Evolutionary conservation across 768 basidiomycete genomes (phyloP).

Genomic region (Auriscalpium microsporum): DNA sequence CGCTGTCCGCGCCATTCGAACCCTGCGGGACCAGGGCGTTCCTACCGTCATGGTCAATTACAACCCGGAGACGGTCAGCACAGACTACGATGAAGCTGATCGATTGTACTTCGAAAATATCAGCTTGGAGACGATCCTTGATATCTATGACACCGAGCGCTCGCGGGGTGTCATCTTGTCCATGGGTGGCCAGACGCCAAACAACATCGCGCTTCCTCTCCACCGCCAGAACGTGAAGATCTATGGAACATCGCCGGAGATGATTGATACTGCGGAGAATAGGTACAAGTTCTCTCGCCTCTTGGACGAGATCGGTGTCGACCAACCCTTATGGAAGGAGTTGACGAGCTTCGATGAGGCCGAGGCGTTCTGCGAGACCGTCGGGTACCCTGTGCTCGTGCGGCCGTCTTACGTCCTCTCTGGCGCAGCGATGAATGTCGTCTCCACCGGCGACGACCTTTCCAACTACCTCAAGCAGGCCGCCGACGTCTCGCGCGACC

Average conservation of each 20-base stretch:
- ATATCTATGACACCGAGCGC: constrained; percentile 89
- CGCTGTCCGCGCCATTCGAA: constrained; percentile 93
- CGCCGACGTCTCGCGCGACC: constrained; percentile 90
- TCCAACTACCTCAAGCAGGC: constrained; percentile 90
- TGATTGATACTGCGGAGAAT: constrained; percentile 99
- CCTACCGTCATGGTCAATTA: constrained; percentile 99
- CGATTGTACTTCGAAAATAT: constrained; percentile 99
- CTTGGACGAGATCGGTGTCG: constrained; percentile 95
- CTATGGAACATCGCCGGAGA: constrained; percentile 96
- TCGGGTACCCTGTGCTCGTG: constrained; percentile 93
- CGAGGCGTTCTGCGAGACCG: constrained; percentile 79
- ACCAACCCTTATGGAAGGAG: constrained; percentile 97
- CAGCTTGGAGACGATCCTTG: constrained; percentile 89
- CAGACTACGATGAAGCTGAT: constrained; percentile 98
- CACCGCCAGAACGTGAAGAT: constrained; percentile 97
- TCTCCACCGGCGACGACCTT: constrained; percentile 86
- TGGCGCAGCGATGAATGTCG: constrained; percentile 99
- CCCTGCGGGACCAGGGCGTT: constrained; percentile 87
- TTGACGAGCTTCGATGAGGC: constrained; percentile 88
- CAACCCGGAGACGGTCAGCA: constrained; percentile 98
- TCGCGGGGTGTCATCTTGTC: constrained; percentile 90
- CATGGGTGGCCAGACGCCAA: constrained; percentile 98
- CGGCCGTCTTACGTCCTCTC: constrained; percentile 99
- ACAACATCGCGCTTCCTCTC: constrained; percentile 96
- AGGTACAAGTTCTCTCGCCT: constrained; percentile 99